These are phyloP conservation scores for Sporobolomyces phaffii DNA, from an alignment of 768 basidiomycete species.

Conservation along the genomic window DNA sequence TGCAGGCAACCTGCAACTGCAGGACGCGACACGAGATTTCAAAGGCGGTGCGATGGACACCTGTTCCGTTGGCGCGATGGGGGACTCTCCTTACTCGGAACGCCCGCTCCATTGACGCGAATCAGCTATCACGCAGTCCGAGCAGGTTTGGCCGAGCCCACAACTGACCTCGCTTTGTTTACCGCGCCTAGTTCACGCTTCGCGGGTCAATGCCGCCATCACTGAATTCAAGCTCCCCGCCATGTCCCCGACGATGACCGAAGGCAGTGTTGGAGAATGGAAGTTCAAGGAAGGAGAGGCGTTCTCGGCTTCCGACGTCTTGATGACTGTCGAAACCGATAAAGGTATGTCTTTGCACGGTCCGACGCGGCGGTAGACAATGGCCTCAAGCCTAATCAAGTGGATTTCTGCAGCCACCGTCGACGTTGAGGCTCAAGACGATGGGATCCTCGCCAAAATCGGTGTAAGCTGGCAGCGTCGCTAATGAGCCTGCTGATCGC, in stretches of 20 bases:
- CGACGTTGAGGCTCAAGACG: conserved; percentile 98
- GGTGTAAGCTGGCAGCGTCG: conserved; percentile 79
- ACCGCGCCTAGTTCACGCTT: conserved; percentile 14
- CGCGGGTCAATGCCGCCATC: conserved; percentile 50
- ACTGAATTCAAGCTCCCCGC: conserved; percentile 85
- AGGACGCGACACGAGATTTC: no score
- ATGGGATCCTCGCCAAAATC: conserved; percentile 93
- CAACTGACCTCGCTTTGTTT: not conserved
- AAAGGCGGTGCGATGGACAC: no score
- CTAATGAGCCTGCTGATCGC: no score
- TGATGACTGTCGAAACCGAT: conserved; percentile 84
- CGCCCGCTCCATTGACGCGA: no score
- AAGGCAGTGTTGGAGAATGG: conserved; percentile 97
- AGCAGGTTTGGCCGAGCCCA: not conserved
- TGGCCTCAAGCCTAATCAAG: no score
- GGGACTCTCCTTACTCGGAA: no score
- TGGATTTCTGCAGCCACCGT: conserved; percentile 62
- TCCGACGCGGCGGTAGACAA: not conserved
- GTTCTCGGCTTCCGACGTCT: conserved; percentile 81
- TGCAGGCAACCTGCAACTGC: no score
- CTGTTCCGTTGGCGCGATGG: not conserved
- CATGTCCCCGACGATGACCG: conserved; percentile 99
- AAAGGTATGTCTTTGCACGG: no score
- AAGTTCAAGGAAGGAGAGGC: conserved; percentile 93
- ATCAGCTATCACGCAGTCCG: no score